Conservation (phyloP, 2,329 filamentous ascomycete species). For the Hortaea sp. region DNA sequence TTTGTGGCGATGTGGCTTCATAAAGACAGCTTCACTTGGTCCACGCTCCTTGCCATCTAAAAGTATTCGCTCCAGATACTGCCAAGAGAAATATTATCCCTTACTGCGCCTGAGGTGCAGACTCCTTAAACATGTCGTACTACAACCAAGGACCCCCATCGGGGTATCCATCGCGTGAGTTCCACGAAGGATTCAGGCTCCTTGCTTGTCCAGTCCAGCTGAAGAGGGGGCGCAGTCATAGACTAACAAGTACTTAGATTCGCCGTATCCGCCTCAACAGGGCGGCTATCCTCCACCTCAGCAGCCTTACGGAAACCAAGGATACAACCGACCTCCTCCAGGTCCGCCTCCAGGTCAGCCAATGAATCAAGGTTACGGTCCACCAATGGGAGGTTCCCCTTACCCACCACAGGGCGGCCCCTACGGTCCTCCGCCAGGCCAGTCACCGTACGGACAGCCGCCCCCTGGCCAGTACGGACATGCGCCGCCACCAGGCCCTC, state of each 20-base stretch:
- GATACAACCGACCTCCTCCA: conserved; percentile 7
- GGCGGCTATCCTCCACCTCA: conserved; percentile 9
- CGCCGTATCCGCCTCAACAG: conserved; percentile 9
- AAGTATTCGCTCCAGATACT: too few relatives aligned
- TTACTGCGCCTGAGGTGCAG: background rate
- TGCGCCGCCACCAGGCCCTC: conserved; percentile 4
- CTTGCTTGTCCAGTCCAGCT: background rate
- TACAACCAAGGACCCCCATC: conserved; percentile 5
- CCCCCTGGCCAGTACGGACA: conserved; percentile 12
- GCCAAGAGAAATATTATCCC: too few relatives aligned
- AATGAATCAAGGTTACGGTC: conserved; percentile 11
- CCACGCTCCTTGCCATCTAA: too few relatives aligned
- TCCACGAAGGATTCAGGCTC: background rate
- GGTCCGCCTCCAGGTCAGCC: conserved; percentile 5
- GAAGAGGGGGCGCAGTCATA: background rate
- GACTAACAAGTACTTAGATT: conserved; percentile 4
- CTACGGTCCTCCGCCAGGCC: conserved; percentile 10
- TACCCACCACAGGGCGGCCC: conserved; percentile 6
- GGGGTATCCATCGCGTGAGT: conserved; percentile 10
- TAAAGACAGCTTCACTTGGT: too few relatives aligned
- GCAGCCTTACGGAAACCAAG: conserved; percentile 10
- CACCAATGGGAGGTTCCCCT: conserved; percentile 1
- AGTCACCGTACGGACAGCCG: conserved; percentile 7
- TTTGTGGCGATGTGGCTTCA: too few relatives aligned
- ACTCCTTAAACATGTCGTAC: conserved; percentile 7